These are phyloP conservation scores for Primulina huaijiensis DNA, from an alignment of 257 asterid genomes.

Conservation along the genomic window DNA sequence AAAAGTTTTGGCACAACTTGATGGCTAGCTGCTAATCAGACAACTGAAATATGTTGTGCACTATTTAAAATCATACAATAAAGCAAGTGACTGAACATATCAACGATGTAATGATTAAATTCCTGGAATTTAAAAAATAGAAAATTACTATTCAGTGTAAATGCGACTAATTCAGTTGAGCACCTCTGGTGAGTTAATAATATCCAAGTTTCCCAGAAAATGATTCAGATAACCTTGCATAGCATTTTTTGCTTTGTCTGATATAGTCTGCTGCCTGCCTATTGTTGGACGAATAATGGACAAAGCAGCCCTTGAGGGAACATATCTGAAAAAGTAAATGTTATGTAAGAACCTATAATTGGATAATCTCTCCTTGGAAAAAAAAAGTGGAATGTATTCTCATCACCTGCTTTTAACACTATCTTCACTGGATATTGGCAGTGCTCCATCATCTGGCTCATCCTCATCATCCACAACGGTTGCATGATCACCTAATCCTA, in stretches of 20 bases:
- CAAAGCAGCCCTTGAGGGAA: slow-evolving; percentile 85
- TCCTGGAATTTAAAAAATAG: slow-evolving; percentile 4
- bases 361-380: not conserved
- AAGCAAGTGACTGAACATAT: not conserved
- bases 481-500: slow-evolving; percentile 84
- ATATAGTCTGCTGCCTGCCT: slow-evolving; percentile 62
- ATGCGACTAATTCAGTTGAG: slow-evolving; percentile 25
- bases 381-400: slow-evolving; percentile 10
- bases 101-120: not conserved
- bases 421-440: slow-evolving; percentile 59
- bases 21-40: not conserved
- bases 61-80: not conserved
- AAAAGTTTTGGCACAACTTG: not conserved
- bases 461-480: slow-evolving; percentile 71
- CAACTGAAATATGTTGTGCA: not conserved
- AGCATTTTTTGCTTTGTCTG: slow-evolving; percentile 78
- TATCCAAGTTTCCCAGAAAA: slow-evolving; percentile 86
- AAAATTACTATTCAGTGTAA: slow-evolving; percentile 15
- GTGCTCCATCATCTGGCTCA: slow-evolving; percentile 82
- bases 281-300: slow-evolving; percentile 84
- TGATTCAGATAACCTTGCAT: slow-evolving; percentile 94
- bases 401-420: slow-evolving; percentile 58
- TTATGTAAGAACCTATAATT: slow-evolving; percentile 15
- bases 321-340: slow-evolving; percentile 49
- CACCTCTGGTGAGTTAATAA: slow-evolving; percentile 84